Evolutionary conservation across 768 basidiomycete genomes (phyloP), one percentile per base, ranked within the genome.

Genomic region (Tricholoma saponaceum): DNA sequence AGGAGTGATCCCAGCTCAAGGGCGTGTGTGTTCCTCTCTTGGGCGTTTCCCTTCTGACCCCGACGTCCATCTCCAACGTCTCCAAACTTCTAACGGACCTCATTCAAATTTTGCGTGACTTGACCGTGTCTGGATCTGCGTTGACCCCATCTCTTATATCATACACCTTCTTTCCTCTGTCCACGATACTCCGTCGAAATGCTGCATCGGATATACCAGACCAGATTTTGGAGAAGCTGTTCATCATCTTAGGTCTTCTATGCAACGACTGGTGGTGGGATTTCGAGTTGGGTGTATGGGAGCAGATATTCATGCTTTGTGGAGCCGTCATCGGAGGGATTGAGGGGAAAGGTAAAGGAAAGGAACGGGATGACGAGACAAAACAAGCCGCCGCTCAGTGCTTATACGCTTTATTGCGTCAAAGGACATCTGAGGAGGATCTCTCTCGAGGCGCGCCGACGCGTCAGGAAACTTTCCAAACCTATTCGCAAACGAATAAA

Each of bases 141-240:
- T 77, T 92, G 33, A 76, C 81, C 1, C 67, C 82, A 0, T 80
- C 82, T 14, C 77, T 94, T 50, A 83, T 92, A 44, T 86, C 89
- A 46, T 98, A 98, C 69, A 76, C 85, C 26, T 91, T 95, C 72
- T 89, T 93, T 64, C 96, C 96, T 3, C 70, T 98, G 39, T 93
- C 93, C 2, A 83, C 86, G 26, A 83, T 97, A 51, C 79, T 98
- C 33, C 86, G 89, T 51, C 85, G 90, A 30, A 92, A 95, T 67
- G 65, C 80, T 14, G 80, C 86, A 2, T 66, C 79, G 5, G 75
- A 80, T 13, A 87, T 96, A 49, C 89, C 92, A 7, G 87, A 94
- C 64, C 87, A 87, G 63, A 72, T 94, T 28, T 74, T 96, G 49
- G 92, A 97, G 71, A 83, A 81, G 55, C 70, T 94, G 20, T 76